phyloP scores from a whole-genome alignment of 129 eudicot species.

The Lonicera japonica region DNA sequence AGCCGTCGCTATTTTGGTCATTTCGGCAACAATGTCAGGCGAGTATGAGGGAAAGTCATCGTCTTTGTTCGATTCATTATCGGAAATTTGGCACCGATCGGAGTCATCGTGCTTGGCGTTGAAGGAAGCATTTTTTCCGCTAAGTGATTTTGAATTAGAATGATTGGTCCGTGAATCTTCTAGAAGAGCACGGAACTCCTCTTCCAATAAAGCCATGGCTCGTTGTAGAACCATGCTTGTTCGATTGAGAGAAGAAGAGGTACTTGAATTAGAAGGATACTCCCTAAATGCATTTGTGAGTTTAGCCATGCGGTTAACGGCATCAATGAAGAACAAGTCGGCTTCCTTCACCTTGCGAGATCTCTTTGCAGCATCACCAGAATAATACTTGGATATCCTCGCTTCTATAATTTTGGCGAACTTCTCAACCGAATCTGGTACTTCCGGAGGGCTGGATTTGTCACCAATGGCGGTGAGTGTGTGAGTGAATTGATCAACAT shows the following conservation, averaged over 20 bases:
- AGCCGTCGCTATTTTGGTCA: conserved; percentile 34
- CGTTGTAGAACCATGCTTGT: conserved; percentile 42
- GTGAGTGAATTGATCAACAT: conserved; percentile 36
- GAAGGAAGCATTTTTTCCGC: conserved; percentile 21
- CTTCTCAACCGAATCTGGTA: conserved; percentile 42
- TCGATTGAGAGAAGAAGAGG: conserved; percentile 17
- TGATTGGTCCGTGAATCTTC: conserved; percentile 22
- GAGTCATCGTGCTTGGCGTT: not conserved
- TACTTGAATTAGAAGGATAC: conserved; percentile 27
- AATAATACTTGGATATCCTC: conserved; percentile 27
- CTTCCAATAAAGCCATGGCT: conserved; percentile 58
- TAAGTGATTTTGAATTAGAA: conserved; percentile 1
- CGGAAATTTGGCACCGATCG: conserved; percentile 4
- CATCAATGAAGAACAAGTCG: conserved; percentile 38
- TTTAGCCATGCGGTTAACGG: conserved; percentile 33
- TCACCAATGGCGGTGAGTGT: conserved; percentile 28
- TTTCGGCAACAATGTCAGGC: conserved; percentile 22
- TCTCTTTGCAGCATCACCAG: not conserved
- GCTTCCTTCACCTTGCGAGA: conserved; percentile 37
- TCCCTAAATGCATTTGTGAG: conserved; percentile 35
- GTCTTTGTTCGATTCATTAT: conserved; percentile 2
- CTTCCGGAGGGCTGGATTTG: conserved; percentile 27
- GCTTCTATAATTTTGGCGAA: conserved; percentile 40
- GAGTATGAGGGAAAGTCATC: conserved; percentile 33
- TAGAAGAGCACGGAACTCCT: conserved; percentile 49